phyloP scores from a whole-genome alignment of 441 rosid genomes.

The Macaranga tanarius region DNA sequence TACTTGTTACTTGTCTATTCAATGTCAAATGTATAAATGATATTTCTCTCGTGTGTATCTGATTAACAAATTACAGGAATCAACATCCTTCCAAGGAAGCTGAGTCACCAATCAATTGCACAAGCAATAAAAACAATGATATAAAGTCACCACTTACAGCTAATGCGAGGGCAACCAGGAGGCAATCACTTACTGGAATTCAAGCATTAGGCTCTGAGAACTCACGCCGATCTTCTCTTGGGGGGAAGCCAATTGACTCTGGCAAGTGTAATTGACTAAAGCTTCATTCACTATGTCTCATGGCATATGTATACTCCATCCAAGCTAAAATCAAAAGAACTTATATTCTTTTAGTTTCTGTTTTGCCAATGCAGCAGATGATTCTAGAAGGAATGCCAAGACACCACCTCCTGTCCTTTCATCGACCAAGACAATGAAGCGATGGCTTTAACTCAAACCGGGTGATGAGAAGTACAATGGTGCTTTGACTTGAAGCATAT shows the following conservation, averaged over 20 bases:
- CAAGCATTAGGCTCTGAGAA: slow-evolving; percentile 38
- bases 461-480: background rate
- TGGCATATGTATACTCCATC: background rate
- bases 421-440: slow-evolving; percentile 22
- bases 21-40: background rate
- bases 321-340: background rate
- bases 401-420: slow-evolving; percentile 68
- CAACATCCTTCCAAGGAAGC: slow-evolving; percentile 37
- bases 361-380: slow-evolving; percentile 38
- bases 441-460: slow-evolving; percentile 10
- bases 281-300: background rate
- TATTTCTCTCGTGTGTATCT: background rate
- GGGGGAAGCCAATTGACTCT: slow-evolving; percentile 55
- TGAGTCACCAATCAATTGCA: slow-evolving; percentile 40
- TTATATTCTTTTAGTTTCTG: slow-evolving; percentile 9
- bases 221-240: slow-evolving; percentile 76
- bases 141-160: slow-evolving; percentile 45
- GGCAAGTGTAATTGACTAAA: slow-evolving; percentile 37
- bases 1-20: background rate
- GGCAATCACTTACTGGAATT: slow-evolving; percentile 78
- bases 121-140: slow-evolving; percentile 29
- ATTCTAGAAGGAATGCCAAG: slow-evolving; percentile 53
- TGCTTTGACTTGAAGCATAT: slow-evolving; percentile 56
- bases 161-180: slow-evolving; percentile 49
- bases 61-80: slow-evolving; percentile 35